Base-by-base conservation (phyloP, 225 moss, liverwort and hornwort genomes). In the Pseudisothecium myosuroides region DNA sequence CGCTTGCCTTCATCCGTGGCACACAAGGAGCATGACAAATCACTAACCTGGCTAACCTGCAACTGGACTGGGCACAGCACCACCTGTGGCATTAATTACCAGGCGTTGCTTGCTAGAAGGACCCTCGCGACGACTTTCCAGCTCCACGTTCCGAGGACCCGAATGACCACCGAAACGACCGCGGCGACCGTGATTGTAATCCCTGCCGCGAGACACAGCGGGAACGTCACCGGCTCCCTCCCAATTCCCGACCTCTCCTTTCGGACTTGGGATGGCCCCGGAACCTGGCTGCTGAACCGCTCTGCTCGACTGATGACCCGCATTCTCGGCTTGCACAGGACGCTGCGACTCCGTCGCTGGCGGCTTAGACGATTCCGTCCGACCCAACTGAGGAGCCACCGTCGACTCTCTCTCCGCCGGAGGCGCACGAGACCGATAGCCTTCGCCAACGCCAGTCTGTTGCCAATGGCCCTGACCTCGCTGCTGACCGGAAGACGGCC, bases 31-130 rank as follows among this genome's bases (percentile, higher is more conserved):
- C 93, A 90, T 88, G 84, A 90, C 91, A 90, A 91, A 92, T 88
- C 80, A 94, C 92, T 93, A 89, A 94, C 94, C 92, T 93, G 91
- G 92, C 96, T 98, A 98, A 91, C 95, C 96, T 93, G 93, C 96
- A 95, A 98, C 95, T 95, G 95, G 94, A 93, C 96, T 96, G 85
- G 95, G 93, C 86, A 97, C 94, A 88, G 96, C 95, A 91, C 93
- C 95, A 88, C 95, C 96, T 82, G 95, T 93, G 86, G 96, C 94
- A 94, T 98, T 95, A 93, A 96, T 92, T 87, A 95, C 90, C 93
- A 96, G 86, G 87, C 96, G 96, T 92, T 95, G 96, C 93, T 96
- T 98, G 74, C 92, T 88, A 19, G 92, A 88, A 91, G 92, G 94
- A 85, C 88, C 94, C 72, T 98, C 96, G 72, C 94, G 95, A 64